phyloP scores from a whole-genome alignment of 1,139 yeast species.

The Kodamaea ohmeri region DNA sequence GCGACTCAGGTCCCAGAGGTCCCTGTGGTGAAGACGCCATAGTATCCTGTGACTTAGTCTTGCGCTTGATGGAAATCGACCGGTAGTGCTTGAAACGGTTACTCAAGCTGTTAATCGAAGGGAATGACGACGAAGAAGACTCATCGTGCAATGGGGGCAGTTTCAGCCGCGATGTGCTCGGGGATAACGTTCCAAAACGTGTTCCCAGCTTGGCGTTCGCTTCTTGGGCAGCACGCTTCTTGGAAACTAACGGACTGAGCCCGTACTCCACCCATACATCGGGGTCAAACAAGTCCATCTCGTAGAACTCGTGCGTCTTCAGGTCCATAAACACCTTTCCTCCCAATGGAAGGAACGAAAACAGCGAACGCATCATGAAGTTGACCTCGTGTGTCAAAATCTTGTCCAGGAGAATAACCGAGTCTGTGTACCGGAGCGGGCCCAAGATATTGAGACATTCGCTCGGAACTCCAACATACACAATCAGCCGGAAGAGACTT shows the following conservation, averaged over 20 bases:
- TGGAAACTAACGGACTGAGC: conserved; percentile 69
- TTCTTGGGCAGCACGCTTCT: conserved; percentile 13
- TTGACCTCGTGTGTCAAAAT: conserved; percentile 78
- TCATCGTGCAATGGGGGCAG: conserved; percentile 6
- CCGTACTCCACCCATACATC: conserved; percentile 77
- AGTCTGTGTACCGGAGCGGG: conserved; percentile 79
- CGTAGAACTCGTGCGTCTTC: conserved; percentile 54
- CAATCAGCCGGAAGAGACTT: conserved; percentile 61
- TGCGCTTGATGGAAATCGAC: conserved; percentile 18
- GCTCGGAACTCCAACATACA: conserved; percentile 81
- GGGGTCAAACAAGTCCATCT: conserved; percentile 75
- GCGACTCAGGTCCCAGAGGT: conserved; percentile 1
- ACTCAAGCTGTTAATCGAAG: conserved; percentile 25
- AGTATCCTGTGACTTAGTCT: conserved; percentile 1
- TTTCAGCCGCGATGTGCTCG: conserved; percentile 5
- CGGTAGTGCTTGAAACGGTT: conserved; percentile 23
- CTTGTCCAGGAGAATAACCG: conserved; percentile 69
- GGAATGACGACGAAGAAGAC: conserved; percentile 15
- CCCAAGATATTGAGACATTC: conserved; percentile 86
- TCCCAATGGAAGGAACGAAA: conserved; percentile 68
- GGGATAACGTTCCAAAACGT: background rate
- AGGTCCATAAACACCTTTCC: conserved; percentile 72
- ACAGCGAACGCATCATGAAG: conserved; percentile 85
- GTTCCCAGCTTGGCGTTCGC: conserved; percentile 4
- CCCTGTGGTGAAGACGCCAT: conserved; percentile 4